phyloP scores from a whole-genome alignment of 345 rosid genomes.

The Salix dunnii region DNA sequence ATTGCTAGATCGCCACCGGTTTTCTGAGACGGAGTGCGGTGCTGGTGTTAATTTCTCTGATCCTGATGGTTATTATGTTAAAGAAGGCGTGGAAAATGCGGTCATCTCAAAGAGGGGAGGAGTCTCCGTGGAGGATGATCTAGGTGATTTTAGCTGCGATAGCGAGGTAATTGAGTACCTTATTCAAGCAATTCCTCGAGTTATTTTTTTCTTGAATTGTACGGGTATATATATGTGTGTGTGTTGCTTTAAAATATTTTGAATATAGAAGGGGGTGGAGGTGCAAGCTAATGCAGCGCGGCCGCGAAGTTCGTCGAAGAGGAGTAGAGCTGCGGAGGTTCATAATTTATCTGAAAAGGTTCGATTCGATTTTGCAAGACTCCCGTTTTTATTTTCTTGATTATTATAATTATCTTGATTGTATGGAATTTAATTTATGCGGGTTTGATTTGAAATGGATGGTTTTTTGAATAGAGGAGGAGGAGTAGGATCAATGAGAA shows the following conservation, averaged over 20 bases:
- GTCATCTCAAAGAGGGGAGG: conserved; percentile 19
- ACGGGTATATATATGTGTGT: neutral
- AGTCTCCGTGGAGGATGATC: conserved; percentile 26
- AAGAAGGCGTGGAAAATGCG: conserved; percentile 27
- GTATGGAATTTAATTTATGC: conserved; percentile 7
- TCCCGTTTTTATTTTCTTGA: neutral
- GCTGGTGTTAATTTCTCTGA: conserved; percentile 17
- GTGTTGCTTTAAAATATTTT: neutral
- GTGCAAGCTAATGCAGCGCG: conserved; percentile 29
- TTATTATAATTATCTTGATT: neutral
- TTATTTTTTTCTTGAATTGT: neutral
- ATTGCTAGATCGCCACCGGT: conserved; percentile 22
- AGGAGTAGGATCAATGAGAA: conserved; percentile 95
- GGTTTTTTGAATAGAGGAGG: conserved; percentile 59
- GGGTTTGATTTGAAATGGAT: conserved; percentile 2
- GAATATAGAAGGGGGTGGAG: conserved; percentile 32
- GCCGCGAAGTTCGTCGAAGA: conserved; percentile 57
- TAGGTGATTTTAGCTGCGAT: conserved; percentile 41
- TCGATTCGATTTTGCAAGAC: conserved; percentile 16
- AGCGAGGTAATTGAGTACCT: conserved; percentile 34
- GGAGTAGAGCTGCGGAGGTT: conserved; percentile 95
- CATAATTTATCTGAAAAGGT: conserved; percentile 99
- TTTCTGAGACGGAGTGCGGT: conserved; percentile 19
- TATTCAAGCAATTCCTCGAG: neutral
- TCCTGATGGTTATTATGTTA: conserved; percentile 23